A percentile compares a stretch with the other conserved stretches of the same genome.
Conservation (phyloP, 192 early-diverging fungal species). For the Ramicandelaber brevisporus region DNA sequence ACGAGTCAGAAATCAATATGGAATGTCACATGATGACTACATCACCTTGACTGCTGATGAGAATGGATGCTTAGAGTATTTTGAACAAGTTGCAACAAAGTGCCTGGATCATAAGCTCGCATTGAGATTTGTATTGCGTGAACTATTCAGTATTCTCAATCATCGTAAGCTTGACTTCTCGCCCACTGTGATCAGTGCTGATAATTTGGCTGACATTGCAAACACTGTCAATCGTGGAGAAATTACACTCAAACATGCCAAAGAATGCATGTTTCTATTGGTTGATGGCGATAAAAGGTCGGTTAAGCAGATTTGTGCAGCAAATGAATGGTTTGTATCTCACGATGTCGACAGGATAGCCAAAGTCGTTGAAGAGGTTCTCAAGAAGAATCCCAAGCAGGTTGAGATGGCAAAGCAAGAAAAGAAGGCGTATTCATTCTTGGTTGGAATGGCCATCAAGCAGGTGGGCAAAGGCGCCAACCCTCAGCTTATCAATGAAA, state of each 20-base stretch:
- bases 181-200: conserved; percentile 17
- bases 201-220: conserved; percentile 29
- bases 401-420: conserved; percentile 31
- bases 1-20: conserved; percentile 29
- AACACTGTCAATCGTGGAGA: conserved; percentile 23
- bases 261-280: conserved; percentile 39
- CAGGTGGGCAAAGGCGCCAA: conserved; percentile 51
- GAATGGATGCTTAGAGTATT: conserved; percentile 44
- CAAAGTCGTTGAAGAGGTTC: conserved; percentile 3
- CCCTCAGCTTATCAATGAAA: conserved; percentile 33
- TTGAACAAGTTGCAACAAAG: conserved; percentile 27
- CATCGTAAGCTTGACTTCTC: conserved; percentile 8
- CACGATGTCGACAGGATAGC: conserved; percentile 5
- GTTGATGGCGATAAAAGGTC: conserved; percentile 27
- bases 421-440: conserved; percentile 38
- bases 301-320: conserved; percentile 26
- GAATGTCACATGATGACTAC: conserved; percentile 24
- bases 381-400: conserved; percentile 15
- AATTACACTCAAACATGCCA: conserved; percentile 39
- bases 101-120: conserved; percentile 7
- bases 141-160: conserved; percentile 19
- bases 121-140: conserved; percentile 21
- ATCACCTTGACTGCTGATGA: conserved; percentile 43
- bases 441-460: conserved; percentile 71
- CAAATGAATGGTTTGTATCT: conserved; percentile 29